Conservation (phyloP, 1,139 yeast genomes). For the Kluyveromyces marxianus region DNA sequence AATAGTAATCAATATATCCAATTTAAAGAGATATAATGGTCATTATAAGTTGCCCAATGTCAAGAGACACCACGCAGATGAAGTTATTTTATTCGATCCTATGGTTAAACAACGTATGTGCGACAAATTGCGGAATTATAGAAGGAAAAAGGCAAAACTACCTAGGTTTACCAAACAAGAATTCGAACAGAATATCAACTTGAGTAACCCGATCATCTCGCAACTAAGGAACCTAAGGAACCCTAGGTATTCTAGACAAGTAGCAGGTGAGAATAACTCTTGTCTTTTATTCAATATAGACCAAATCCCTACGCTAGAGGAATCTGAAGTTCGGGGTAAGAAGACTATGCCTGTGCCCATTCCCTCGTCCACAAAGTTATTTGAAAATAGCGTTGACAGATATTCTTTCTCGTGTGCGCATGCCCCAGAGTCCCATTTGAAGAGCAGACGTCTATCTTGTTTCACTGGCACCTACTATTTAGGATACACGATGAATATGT, state of each 20-base stretch:
- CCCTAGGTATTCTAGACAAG: background rate
- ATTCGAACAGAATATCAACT: constrained; percentile 1
- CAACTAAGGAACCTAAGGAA: background rate
- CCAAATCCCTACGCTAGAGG: background rate
- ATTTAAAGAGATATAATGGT: background rate
- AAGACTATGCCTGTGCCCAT: background rate
- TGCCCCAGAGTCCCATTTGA: background rate
- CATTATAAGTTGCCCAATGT: background rate
- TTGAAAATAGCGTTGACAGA: too few species aligned
- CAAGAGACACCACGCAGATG: background rate
- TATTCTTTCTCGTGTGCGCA: background rate
- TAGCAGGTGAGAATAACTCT: constrained; percentile 1
- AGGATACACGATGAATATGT: background rate
- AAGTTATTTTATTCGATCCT: background rate
- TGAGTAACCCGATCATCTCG: background rate
- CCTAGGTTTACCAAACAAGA: background rate
- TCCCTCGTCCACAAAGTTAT: background rate
- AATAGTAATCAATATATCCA: background rate
- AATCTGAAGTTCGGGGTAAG: background rate
- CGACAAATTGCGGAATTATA: background rate
- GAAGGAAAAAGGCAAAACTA: background rate
- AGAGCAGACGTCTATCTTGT: background rate
- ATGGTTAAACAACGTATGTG: constrained; percentile 1
- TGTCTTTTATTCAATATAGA: background rate
- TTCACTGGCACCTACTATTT: background rate